phyloP scores from a whole-genome alignment of 73 alveolate species.

The Effrenium voratum region DNA sequence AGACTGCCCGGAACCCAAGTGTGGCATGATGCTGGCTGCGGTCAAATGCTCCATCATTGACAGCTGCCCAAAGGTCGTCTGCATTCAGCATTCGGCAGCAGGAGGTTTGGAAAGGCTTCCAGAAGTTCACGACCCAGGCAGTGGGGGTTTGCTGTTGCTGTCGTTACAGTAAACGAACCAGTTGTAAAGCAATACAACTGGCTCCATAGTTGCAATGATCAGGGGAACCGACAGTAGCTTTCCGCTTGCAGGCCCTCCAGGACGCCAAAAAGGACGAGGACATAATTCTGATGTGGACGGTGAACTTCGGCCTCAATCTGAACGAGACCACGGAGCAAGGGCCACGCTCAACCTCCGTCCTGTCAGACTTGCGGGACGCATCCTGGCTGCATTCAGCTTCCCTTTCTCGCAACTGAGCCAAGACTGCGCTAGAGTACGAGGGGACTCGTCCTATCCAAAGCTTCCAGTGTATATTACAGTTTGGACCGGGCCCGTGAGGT shows the following conservation, averaged over 20 bases:
- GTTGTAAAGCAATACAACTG: background rate
- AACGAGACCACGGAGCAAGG: conserved; percentile 85
- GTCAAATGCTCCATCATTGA: background rate
- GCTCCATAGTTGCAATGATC: background rate
- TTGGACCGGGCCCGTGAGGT: background rate
- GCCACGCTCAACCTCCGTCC: conserved; percentile 42
- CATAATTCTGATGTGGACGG: conserved; percentile 61
- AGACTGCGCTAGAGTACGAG: too few relatives aligned
- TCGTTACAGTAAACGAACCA: background rate
- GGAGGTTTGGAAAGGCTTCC: conserved; percentile 66
- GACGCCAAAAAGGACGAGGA: conserved; percentile 38
- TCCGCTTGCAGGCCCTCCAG: conserved; percentile 28
- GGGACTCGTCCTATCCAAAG: too few relatives aligned
- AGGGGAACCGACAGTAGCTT: background rate
- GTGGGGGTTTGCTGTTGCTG: background rate
- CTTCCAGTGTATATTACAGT: too few relatives aligned
- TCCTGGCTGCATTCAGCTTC: background rate
- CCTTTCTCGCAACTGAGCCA: too few relatives aligned
- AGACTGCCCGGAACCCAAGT: background rate
- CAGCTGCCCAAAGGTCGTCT: conserved; percentile 11
- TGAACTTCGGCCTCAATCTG: conserved; percentile 72
- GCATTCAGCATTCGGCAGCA: conserved; percentile 35
- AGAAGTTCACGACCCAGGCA: conserved; percentile 55
- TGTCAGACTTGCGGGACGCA: conserved; percentile 35
- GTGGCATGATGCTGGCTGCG: background rate